Evolutionary conservation across 257 asterid species (phyloP), one percentile per base, ranked within the genome.

Genomic region (Solanum pinnatisectum): DNA sequence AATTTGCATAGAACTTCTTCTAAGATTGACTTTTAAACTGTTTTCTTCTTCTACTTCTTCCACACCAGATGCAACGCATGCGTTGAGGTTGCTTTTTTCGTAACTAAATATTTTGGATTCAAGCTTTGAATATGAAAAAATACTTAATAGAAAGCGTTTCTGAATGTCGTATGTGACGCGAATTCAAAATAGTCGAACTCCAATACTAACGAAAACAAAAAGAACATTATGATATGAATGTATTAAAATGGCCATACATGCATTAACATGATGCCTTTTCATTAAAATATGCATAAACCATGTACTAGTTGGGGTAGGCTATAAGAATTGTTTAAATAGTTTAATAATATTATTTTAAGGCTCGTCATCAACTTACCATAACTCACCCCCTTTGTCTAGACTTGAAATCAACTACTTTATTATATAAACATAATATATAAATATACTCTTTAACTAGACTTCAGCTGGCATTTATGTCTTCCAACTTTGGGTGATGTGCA

Each of bases 21-120:
- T 78, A 46, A 79, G 84, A 92, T 90, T 91, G 93, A 92, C 93
- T 87, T 67, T 87, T 35, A 7, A 87, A 88, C 76, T 60, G 70
- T 85, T 76, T 90, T 72, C 49, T 60, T 56, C 76, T 30, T 78
- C 83, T 56, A 88, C 72, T n/a, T 77, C 32, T 87, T 76, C 77
- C 60, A 56, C 59, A 49, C 8, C 59, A 12, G 56, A 6, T 56
- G 4, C 2, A 18, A 7, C 2, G 2, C 52, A 44, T 12, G 49
- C 49, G 23, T 14, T 16, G 1, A 2, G n/a, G 0, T 56, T 56
- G 22, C 2, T 6, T 0, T 56, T 56, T 18, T 4, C 4, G 23
- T 56, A 52, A 6, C 4, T 18, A 56, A 0, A 18, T 18, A 0
- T 56, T 18, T 18, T 3, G 10, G 4, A 1, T 56, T 56, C 0